phyloP scores from a whole-genome alignment of 805 yeast species.

The Metschnikowia sp. region DNA sequence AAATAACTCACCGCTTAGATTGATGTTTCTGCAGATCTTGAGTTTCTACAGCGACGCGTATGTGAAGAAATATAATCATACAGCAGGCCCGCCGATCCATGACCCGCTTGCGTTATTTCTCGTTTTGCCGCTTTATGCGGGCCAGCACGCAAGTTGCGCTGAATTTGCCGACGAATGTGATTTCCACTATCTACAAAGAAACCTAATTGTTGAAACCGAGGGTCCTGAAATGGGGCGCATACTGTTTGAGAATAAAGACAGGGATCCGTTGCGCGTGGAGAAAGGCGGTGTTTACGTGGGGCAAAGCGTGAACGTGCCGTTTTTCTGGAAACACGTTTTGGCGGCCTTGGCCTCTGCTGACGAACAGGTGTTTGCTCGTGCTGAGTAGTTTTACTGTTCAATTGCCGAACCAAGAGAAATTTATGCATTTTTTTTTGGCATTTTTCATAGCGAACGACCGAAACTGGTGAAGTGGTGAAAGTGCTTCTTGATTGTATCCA shows the following conservation, averaged over 20 bases:
- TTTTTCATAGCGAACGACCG: too few species aligned
- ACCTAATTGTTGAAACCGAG: constrained; percentile 22
- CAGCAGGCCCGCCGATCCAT: constrained; percentile 18
- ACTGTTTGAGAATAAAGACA: constrained; percentile 7
- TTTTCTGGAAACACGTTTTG: constrained; percentile 15
- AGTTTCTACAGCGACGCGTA: constrained; percentile 12
- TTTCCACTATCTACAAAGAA: constrained; percentile 25
- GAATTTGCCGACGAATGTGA: constrained; percentile 18
- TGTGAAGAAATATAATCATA: constrained; percentile 6
- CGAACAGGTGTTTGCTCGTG: constrained; percentile 1
- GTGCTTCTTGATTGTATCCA: too few species aligned
- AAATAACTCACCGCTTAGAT: constrained; percentile 8
- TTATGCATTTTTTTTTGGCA: too few species aligned
- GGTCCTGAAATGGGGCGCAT: constrained; percentile 35
- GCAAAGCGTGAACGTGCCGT: constrained; percentile 7
- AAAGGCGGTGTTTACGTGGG: constrained; percentile 15
- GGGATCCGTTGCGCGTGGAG: constrained; percentile 16
- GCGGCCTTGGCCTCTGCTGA: constrained; percentile 15
- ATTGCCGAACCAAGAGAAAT: too few species aligned
- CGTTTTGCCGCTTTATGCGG: constrained; percentile 13
- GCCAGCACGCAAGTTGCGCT: constrained; percentile 5
- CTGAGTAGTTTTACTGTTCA: not conserved
- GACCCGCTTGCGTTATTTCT: constrained; percentile 18
- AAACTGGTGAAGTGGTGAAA: too few species aligned
- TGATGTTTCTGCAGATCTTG: constrained; percentile 11